Evolutionary conservation across 495 filamentous ascomycete genomes (phyloP).

Genomic region (Platismatia glauca): DNA sequence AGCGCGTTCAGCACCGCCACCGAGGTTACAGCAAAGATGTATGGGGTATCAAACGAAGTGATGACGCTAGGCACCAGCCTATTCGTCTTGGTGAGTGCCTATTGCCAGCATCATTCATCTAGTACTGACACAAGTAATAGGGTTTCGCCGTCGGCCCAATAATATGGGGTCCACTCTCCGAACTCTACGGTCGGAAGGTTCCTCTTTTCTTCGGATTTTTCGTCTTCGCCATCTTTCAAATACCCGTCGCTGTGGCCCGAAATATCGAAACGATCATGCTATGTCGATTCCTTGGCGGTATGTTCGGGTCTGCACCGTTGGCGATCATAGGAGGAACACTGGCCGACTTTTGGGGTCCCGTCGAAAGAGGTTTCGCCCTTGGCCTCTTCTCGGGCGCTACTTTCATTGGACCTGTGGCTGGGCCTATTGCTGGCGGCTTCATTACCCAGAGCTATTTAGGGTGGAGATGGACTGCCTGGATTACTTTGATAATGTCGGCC

Average conservation of each 20-base stretch:
- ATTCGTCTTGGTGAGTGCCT: constrained; percentile 40
- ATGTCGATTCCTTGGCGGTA: constrained; percentile 46
- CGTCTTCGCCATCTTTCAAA: constrained; percentile 46
- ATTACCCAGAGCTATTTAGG: constrained; percentile 39
- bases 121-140: constrained; percentile 5
- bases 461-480: constrained; percentile 54
- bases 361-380: constrained; percentile 53
- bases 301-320: constrained; percentile 50
- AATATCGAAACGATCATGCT: constrained; percentile 47
- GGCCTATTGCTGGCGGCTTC: constrained; percentile 49
- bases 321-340: constrained; percentile 53
- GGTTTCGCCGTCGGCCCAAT: constrained; percentile 45
- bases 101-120: neutral
- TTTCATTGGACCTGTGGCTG: constrained; percentile 47
- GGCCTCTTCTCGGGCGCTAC: constrained; percentile 43
- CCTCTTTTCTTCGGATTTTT: constrained; percentile 45
- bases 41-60: constrained; percentile 40
- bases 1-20: constrained; percentile 49
- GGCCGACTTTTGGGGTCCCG: constrained; percentile 52
- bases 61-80: constrained; percentile 45
- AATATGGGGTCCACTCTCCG: constrained; percentile 62
- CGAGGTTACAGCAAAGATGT: constrained; percentile 36
- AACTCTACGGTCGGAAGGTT: constrained; percentile 59
- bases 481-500: constrained; percentile 44
- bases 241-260: constrained; percentile 45